Conservation (phyloP, 2,329 filamentous ascomycete species). For the Rhinocladiella mackenziei region DNA sequence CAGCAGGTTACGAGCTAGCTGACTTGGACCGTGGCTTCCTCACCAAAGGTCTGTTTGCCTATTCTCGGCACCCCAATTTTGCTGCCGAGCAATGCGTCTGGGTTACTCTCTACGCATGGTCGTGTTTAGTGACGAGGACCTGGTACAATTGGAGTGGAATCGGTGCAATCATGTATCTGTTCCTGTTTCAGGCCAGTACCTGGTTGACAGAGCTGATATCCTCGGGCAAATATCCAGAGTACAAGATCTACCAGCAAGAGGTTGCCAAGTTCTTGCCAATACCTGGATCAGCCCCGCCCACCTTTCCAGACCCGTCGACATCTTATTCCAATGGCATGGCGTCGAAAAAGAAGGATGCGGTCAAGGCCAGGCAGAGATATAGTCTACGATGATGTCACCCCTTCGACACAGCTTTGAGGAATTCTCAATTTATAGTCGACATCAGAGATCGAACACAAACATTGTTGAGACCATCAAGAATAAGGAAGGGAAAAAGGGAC, state of each 20-base stretch:
- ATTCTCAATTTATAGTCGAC: too few relatives aligned
- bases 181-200: conserved; percentile 86
- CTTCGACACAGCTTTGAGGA: too few relatives aligned
- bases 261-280: conserved; percentile 80
- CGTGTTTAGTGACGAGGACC: conserved; percentile 66
- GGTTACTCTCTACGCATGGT: conserved; percentile 85
- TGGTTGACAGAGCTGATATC: conserved; percentile 81
- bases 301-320: conserved; percentile 1
- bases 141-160: conserved; percentile 73
- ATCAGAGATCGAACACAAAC: too few relatives aligned
- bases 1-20: conserved; percentile 59
- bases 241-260: conserved; percentile 73
- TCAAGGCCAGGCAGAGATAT: conserved; percentile 14
- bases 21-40: conserved; percentile 89
- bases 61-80: conserved; percentile 92
- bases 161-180: conserved; percentile 65
- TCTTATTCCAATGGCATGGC: conserved; percentile 1
- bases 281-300: conserved; percentile 5
- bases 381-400: conserved; percentile 13
- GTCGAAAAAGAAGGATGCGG: conserved; percentile 6
- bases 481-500: too few relatives aligned
- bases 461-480: too few relatives aligned
- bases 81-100: conserved; percentile 87
- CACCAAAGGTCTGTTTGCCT: conserved; percentile 77
- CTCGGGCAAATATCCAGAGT: conserved; percentile 79